Evolutionary conservation across 140 eudicot genomes (phyloP).

Genomic region (Cichorium intybus): DNA sequence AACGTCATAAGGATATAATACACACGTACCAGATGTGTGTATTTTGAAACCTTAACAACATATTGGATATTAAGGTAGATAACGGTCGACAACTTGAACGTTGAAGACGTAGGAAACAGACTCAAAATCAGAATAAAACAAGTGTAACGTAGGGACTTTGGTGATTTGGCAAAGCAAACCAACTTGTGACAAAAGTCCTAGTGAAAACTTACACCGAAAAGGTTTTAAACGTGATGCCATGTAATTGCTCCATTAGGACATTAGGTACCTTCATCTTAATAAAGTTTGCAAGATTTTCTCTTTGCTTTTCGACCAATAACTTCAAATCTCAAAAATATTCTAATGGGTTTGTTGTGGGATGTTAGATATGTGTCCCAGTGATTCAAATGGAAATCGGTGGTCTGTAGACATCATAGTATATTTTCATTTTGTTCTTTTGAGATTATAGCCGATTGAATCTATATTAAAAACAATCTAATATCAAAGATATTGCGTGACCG

Average conservation of each 20-base stretch:
- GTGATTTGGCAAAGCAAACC: slow-evolving; percentile 30
- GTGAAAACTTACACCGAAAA: slow-evolving; percentile 29
- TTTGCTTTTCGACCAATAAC: slow-evolving; percentile 17
- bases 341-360: slow-evolving; percentile 3
- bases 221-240: slow-evolving; percentile 40
- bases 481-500: neutral
- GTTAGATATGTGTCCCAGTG: slow-evolving; percentile 12
- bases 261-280: slow-evolving; percentile 32
- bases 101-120: slow-evolving; percentile 15
- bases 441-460: neutral
- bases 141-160: slow-evolving; percentile 1
- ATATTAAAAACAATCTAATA: neutral
- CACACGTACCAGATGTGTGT: slow-evolving; percentile 13
- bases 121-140: slow-evolving; percentile 26
- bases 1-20: slow-evolving; percentile 13
- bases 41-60: slow-evolving; percentile 4
- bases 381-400: neutral
- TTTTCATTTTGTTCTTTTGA: neutral
- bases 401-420: neutral
- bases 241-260: slow-evolving; percentile 33
- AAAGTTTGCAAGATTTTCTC: slow-evolving; percentile 33
- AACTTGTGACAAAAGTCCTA: slow-evolving; percentile 19
- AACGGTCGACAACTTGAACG: neutral
- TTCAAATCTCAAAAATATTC: slow-evolving; percentile 18
- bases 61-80: slow-evolving; percentile 10